A percentile compares a stretch with the other conserved stretches of the same genome.
Conservation (phyloP, 257 asterid species). For the Jacaranda mimosifolia region DNA sequence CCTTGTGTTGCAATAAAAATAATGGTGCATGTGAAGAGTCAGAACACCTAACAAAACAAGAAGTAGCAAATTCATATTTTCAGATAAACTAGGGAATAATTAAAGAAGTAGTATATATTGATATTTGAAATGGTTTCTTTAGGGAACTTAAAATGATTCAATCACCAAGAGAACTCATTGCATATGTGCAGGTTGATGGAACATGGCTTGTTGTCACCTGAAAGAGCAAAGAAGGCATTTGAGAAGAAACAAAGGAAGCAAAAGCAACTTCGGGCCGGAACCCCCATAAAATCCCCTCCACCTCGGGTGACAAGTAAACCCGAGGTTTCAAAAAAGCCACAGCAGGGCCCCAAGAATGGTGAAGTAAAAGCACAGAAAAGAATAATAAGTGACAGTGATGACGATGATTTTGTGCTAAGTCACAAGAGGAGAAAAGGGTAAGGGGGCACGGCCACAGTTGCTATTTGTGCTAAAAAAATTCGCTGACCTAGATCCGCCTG, state of each 20-base stretch:
- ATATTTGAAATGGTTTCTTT: no score
- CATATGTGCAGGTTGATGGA: slow-evolving; percentile 69
- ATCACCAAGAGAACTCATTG: no score
- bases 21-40: no score
- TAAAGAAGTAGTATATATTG: no score
- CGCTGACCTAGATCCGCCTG: background rate
- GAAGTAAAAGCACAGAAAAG: slow-evolving; percentile 57
- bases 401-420: slow-evolving; percentile 52
- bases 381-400: slow-evolving; percentile 49
- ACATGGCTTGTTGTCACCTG: slow-evolving; percentile 71
- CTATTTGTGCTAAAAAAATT: background rate
- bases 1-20: no score
- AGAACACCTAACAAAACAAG: no score
- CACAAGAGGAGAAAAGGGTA: slow-evolving; percentile 66
- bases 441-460: background rate
- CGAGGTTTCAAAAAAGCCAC: slow-evolving; percentile 49
- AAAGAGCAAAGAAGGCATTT: slow-evolving; percentile 59
- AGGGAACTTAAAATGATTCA: no score
- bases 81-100: no score
- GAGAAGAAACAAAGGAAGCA: slow-evolving; percentile 75
- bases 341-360: slow-evolving; percentile 49
- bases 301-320: slow-evolving; percentile 35
- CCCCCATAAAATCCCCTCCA: slow-evolving; percentile 61
- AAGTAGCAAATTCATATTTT: no score
- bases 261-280: slow-evolving; percentile 62